phyloP scores from a whole-genome alignment of 257 asterid species.

The Penstemon eatonii region DNA sequence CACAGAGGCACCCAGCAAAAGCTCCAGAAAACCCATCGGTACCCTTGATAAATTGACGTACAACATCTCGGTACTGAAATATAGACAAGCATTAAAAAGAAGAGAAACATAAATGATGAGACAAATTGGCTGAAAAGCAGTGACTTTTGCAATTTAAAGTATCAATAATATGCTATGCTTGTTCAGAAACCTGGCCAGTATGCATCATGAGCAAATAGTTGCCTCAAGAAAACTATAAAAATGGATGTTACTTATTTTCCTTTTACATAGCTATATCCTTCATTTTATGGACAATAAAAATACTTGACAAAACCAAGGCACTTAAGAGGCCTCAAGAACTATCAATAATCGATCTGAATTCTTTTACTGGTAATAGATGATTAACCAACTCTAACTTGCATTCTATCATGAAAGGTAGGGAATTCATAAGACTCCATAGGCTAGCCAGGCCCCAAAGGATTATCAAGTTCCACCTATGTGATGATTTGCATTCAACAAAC shows the following conservation, averaged over 20 bases:
- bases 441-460: too few relatives aligned
- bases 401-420: too few relatives aligned
- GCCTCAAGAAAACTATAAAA: not conserved
- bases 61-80: conserved; percentile 87
- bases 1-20: conserved; percentile 93
- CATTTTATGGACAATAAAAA: not conserved
- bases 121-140: conserved; percentile 8
- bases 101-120: conserved; percentile 5
- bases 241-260: not conserved
- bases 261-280: not conserved
- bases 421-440: too few relatives aligned
- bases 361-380: conserved; percentile 2
- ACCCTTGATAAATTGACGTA: conserved; percentile 93
- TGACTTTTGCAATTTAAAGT: not conserved
- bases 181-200: conserved; percentile 1
- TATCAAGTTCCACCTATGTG: too few relatives aligned
- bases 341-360: not conserved
- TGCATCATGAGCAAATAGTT: conserved; percentile 14
- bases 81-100: not conserved
- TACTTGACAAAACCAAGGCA: not conserved
- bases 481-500: too few relatives aligned
- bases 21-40: conserved; percentile 98
- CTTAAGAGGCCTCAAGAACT: not conserved
- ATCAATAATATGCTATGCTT: not conserved
- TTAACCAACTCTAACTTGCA: not conserved